Conservation (phyloP, 306 rosid genomes). For the Sechiopsis laciniata region DNA sequence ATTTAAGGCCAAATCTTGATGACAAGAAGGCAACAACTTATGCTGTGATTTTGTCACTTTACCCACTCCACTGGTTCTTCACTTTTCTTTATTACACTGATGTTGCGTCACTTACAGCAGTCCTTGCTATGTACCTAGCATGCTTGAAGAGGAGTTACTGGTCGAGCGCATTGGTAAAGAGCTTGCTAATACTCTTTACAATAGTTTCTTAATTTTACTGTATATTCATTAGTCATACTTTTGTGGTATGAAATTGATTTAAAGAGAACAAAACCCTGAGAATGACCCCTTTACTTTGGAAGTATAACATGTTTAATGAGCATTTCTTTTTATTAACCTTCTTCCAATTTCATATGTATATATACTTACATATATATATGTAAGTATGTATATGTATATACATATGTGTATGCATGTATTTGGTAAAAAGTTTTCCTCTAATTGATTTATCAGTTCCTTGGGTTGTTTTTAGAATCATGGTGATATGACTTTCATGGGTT, state of each 20-base stretch:
- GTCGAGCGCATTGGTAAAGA: constrained; percentile 78
- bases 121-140: constrained; percentile 73
- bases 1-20: constrained; percentile 63
- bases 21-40: constrained; percentile 52
- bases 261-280: not conserved
- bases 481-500: constrained; percentile 7
- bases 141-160: constrained; percentile 74
- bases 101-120: constrained; percentile 71
- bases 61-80: constrained; percentile 92
- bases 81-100: constrained; percentile 87
- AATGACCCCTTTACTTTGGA: not conserved
- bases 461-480: not conserved
- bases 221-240: not conserved
- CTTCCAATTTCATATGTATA: not conserved
- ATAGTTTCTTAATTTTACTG: not conserved
- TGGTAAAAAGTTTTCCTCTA: not conserved
- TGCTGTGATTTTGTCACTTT: constrained; percentile 58
- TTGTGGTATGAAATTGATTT: not conserved
- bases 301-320: not conserved
- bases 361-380: too few species aligned
- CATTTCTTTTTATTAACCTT: not conserved
- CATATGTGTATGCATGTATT: too few species aligned
- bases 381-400: too few species aligned
- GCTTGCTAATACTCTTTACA: not conserved
- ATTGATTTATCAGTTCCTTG: constrained; percentile 14